Base-by-base conservation (phyloP, 768 basidiomycete genomes). In the Asterophora lycoperdoides region DNA sequence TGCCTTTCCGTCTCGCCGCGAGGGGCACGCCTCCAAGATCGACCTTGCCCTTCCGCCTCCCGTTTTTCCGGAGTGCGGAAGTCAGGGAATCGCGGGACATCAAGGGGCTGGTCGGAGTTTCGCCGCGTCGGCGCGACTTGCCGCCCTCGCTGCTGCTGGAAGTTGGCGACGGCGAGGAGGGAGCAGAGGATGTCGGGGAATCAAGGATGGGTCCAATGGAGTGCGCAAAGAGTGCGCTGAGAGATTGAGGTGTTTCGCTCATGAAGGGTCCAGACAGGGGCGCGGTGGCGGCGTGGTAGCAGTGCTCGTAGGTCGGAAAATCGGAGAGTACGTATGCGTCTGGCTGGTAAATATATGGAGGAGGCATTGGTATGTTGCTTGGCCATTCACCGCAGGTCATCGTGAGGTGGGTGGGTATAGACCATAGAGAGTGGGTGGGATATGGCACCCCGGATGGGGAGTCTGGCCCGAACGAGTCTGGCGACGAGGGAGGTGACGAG, bases 1-100 rank as follows among this genome's bases (percentile, higher is more conserved):
- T 75, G 42, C 74, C 51, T 51, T 62, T 60, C 53, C 61, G 38
- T 15, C 39, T 28, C 32, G 32, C 34, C 18, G 50, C 4, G 8
- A 43, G 32, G 14, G 44, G 38, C 11, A 30, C 44, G 20, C 45
- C 44, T 1, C n/a, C 18, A 2, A 29, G 18, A 4, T 52, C 55
- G 15, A 26, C 28, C n/a, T 50, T 55, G 5, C 39, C 39, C 29
- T 26, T 52, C 23, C 44, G 28, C 41, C 48, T 32, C 14, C 14
- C 28, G 30, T 5, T 47, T 20, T n/a, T 18, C 11, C 20, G 18
- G 15, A 20, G 17, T 17, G n/a, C 14, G 11, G 34, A 19, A 9
- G 32, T 32, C 11, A 32, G 15, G 8, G 15, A 3, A 3, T 23
- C 23, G 23, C 23, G 23, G 23, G 23, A 23, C 23, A 23, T 23